Base-by-base conservation (phyloP, 228 moss, liverwort and hornwort species). In the Sphagnum magellanicum region DNA sequence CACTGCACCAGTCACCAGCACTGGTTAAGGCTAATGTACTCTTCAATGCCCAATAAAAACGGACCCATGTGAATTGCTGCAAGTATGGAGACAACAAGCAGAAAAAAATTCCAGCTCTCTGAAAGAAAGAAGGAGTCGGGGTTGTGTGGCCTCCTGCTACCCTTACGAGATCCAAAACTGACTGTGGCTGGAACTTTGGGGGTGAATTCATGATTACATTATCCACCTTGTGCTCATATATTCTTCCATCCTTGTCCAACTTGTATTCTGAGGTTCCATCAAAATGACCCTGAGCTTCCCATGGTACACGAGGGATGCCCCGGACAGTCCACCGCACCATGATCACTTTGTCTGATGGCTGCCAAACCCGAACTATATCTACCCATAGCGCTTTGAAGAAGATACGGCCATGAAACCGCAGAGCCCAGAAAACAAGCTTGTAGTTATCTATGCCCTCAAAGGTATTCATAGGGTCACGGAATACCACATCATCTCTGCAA, bases 311-410 rank as follows among this genome's bases (percentile, higher is more conserved):
- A 5, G 98, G 94, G 64, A 93, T 74, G 53, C 98, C 98, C 14
- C 94, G 83, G 5, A 98, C 98, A 66, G 87, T 93, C 98, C 98
- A 98, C 66, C 98, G 84, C 1, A 98, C 86, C 91, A 92, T 98
- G 61, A 98, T 98, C 0, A 92, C 83, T 78, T 98, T 98, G 76
- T 94, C 94, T 0, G 84, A 87, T 3, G 98, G 93, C 60, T 98
- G 98, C 87, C 94, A 94, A 9, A 98, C 98, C 46, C 92, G 98
- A 65, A 81, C 88, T 48, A 89, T 90, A 70, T 98, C 98, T 50
- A 98, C 94, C 90, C 94, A 94, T 10, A 93, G 76, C 17, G 92
- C 82, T 64, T 87, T 93, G 74, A 98, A 98, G 62, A 98, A 94
- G 53, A 98, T 94, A 4, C 90, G 87, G 7, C 94, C 94, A 74